Evolutionary conservation across 2,329 filamentous ascomycete genomes (phyloP).

Genomic region (Claviceps sp.): DNA sequence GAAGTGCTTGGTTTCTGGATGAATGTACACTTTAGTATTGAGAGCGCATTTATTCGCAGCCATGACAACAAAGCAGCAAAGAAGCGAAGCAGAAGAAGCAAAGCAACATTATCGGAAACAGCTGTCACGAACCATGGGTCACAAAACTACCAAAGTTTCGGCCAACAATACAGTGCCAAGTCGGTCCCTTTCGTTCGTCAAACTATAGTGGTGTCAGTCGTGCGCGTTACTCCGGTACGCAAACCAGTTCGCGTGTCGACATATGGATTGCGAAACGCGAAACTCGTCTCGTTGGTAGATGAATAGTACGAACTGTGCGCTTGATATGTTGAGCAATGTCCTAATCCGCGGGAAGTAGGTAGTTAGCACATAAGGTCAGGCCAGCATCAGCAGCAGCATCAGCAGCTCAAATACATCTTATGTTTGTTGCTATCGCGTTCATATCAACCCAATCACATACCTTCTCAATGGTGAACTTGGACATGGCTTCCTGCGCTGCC

Average conservation of each 20-base stretch:
- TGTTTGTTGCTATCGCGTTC: too few species aligned
- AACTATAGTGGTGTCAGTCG: slow-evolving; percentile 44
- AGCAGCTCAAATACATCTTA: slow-evolving; percentile 6
- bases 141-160: slow-evolving; percentile 99
- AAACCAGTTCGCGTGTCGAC: not conserved
- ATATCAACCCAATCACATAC: slow-evolving; percentile 17
- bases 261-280: not conserved
- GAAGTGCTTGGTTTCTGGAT: slow-evolving; percentile 97
- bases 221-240: not conserved
- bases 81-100: too few species aligned
- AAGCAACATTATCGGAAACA: not conserved
- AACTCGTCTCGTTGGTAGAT: not conserved
- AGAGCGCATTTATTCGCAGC: too few species aligned
- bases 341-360: slow-evolving; percentile 27
- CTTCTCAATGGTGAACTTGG: slow-evolving; percentile 50
- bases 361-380: not conserved
- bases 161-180: slow-evolving; percentile 98
- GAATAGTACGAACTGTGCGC: slow-evolving; percentile 52
- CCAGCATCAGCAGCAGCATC: too few species aligned
- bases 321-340: slow-evolving; percentile 96
- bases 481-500: slow-evolving; percentile 48
- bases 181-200: slow-evolving; percentile 90
- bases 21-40: slow-evolving; percentile 8
- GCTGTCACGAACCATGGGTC: slow-evolving; percentile 62
- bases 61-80: too few species aligned